Percentiles rank a stretch among this genome's conserved stretches.
Conservation (phyloP, 106 monocot species). For the Phalaenopsis aphrodite region DNA sequence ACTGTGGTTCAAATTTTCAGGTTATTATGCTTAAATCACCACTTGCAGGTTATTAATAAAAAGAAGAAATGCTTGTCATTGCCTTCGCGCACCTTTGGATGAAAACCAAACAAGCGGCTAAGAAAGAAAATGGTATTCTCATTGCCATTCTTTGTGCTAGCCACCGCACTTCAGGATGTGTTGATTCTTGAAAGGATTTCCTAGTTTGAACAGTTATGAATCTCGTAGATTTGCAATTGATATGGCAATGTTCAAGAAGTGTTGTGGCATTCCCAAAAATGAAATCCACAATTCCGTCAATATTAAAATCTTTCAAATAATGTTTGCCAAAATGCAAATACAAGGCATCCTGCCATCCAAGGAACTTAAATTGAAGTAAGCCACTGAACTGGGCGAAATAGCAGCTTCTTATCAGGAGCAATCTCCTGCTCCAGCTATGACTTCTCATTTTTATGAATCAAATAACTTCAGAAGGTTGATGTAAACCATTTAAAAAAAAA, state of each 20-base stretch:
- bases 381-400: no score
- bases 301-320: slow-evolving; percentile 82
- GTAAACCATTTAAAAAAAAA: no score
- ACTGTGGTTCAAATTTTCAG: no score
- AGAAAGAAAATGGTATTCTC: slow-evolving; percentile 35
- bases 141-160: slow-evolving; percentile 58
- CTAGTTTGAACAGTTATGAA: slow-evolving; percentile 96
- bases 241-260: slow-evolving; percentile 88
- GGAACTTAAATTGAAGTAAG: no score
- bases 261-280: slow-evolving; percentile 95
- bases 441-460: no score
- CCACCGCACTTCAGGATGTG: slow-evolving; percentile 62
- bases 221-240: slow-evolving; percentile 82
- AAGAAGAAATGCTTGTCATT: no score
- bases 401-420: no score
- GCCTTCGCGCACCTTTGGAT: no score
- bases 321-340: slow-evolving; percentile 93
- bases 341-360: slow-evolving; percentile 64
- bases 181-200: slow-evolving; percentile 81
- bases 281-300: slow-evolving; percentile 92
- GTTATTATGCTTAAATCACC: no score
- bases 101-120: background rate
- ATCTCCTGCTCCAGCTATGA: no score
- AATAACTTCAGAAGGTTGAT: no score
- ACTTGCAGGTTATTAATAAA: no score